Base-by-base conservation (phyloP, 2,329 filamentous ascomycete species). In the Colletotrichum filicis region DNA sequence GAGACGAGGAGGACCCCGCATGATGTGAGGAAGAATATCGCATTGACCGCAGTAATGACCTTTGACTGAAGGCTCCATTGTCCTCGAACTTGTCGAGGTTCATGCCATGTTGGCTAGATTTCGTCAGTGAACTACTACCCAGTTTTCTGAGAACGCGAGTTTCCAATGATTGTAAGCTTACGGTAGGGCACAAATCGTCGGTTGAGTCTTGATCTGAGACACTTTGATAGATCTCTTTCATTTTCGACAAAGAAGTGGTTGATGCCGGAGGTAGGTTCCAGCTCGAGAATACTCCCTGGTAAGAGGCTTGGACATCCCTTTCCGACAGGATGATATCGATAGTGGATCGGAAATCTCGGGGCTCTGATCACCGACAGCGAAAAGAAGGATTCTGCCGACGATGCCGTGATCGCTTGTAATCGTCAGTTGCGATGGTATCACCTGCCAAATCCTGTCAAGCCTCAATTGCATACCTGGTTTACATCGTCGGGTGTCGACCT, bases 381-480 rank as follows among this genome's bases (percentile, higher is more conserved):
- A 35, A 19, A 35, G n/a, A 22, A 28, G 26, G 28, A 26, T 28
- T 72, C 2, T 69, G 53, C 53, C 32, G 46, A 24, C 6, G 2
- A 14, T 22, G 9, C 12, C 30, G 46, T 12, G 12, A 28, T 14
- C 53, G 26, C 14, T 19, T 49, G 7, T 42, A 49, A n/a, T 35
- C 19, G 37, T 55, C 28, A 59, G 62, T 14, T 32, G 14, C 6
- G 4, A 24, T 19, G 5, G 12, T 26, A 19, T 28, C 42, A 69
- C 70, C 70, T 69, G 69, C 66, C 66, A 16, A 6, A 69, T 59
- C 64, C 7, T 11, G 66, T 14, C 49, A 72, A 61, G 69, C 8
- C 42, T 46, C 1, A 61, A 5, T 35, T 14, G 30, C 35, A 28
- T 9, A 42, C 12, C 22, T 30, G 5, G 16, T 16, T 7, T 6